These are phyloP conservation scores for Naegleria lovaniensis DNA, from an alignment of 208 protist species.

Conservation along the genomic window DNA sequence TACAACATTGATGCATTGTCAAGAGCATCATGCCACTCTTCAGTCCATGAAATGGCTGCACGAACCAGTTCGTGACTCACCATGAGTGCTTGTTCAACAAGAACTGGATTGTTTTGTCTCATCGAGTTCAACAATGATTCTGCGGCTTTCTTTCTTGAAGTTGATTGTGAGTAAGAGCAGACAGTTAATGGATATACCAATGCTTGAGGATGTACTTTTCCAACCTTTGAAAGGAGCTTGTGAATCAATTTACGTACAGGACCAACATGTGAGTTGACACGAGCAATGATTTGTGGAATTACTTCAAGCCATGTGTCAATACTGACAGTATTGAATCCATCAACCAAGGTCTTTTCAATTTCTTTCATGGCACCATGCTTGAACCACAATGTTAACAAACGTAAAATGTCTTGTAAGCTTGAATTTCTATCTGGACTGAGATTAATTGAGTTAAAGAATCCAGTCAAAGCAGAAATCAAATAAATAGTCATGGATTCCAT, in stretches of 20 bases:
- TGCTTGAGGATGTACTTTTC: constrained; percentile 94
- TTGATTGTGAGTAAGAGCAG: constrained; percentile 63
- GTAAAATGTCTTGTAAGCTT: constrained; percentile 90
- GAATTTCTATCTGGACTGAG: constrained; percentile 49
- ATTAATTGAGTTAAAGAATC: constrained; percentile 92
- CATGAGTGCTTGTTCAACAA: constrained; percentile 88
- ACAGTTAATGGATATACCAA: constrained; percentile 98
- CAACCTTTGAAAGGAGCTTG: constrained; percentile 82
- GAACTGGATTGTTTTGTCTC: constrained; percentile 29
- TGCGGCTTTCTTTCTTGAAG: not conserved
- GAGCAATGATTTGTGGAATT: constrained; percentile 98
- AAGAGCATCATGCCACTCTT: constrained; percentile 86
- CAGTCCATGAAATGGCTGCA: constrained; percentile 93
- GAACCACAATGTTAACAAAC: constrained; percentile 98
- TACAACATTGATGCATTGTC: constrained; percentile 89
- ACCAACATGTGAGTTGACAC: constrained; percentile 82
- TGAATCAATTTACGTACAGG: constrained; percentile 81
- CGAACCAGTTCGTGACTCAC: constrained; percentile 94
- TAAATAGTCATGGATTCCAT: not conserved
- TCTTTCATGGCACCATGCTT: constrained; percentile 66
- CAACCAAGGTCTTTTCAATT: constrained; percentile 56
- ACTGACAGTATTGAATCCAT: constrained; percentile 77
- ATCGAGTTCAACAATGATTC: not conserved
- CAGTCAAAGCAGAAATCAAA: constrained; percentile 71
- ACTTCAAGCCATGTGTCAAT: constrained; percentile 98